A percentile compares a stretch with the other conserved stretches of the same genome.
Conservation (phyloP, 352 stramenopile species). For the Albugo laibachii region DNA sequence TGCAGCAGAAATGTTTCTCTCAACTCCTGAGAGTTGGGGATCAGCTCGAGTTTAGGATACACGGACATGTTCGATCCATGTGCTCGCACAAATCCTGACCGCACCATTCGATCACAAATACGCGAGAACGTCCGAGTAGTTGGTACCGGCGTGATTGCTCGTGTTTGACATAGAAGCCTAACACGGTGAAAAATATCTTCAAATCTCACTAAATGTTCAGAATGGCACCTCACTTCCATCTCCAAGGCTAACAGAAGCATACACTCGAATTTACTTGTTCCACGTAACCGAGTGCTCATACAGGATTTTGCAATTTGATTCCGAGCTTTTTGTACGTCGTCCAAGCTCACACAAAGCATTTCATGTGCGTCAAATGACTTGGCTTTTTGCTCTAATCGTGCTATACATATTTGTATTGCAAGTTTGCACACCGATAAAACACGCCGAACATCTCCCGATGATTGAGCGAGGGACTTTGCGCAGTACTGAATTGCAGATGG, state of each 20-base stretch:
- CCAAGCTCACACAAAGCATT: slow-evolving; percentile 3
- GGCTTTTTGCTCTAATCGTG: slow-evolving; percentile 7
- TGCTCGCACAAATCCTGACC: slow-evolving; percentile 32
- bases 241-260: slow-evolving; percentile 41
- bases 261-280: slow-evolving; percentile 52
- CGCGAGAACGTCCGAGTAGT: slow-evolving; percentile 24
- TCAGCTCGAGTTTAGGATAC: slow-evolving; percentile 31
- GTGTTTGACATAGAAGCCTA: slow-evolving; percentile 46
- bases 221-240: slow-evolving; percentile 30
- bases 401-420: slow-evolving; percentile 27
- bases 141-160: slow-evolving; percentile 30
- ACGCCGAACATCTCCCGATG: slow-evolving; percentile 43
- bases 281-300: slow-evolving; percentile 34
- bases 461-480: slow-evolving; percentile 39
- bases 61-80: slow-evolving; percentile 18
- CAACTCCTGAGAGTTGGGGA: slow-evolving; percentile 41
- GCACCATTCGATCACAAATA: slow-evolving; percentile 43
- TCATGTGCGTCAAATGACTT: not conserved
- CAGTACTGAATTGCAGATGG: slow-evolving; percentile 37
- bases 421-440: slow-evolving; percentile 47
- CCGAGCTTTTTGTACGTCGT: not conserved
- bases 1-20: slow-evolving; percentile 42
- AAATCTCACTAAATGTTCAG: slow-evolving; percentile 19
- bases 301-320: slow-evolving; percentile 4
- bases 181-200: slow-evolving; percentile 43